Conservation (phyloP, 2,329 filamentous ascomycete species). For the Diplodia corticola region DNA sequence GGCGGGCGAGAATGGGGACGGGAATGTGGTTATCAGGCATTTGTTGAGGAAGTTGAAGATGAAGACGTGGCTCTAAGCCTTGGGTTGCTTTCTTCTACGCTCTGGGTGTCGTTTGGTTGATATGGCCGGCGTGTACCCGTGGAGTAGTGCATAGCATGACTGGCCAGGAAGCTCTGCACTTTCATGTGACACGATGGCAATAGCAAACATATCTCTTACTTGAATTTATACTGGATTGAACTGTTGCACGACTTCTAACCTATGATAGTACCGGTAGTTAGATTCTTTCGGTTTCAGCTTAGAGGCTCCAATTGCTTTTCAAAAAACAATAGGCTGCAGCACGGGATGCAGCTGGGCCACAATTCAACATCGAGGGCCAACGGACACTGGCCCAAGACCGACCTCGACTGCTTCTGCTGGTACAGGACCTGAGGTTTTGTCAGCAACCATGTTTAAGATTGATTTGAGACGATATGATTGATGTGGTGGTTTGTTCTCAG, state of each 20-base stretch:
- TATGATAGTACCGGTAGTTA: neutral
- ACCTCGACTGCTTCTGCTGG: neutral
- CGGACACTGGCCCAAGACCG: too few species aligned
- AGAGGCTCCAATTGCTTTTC: neutral
- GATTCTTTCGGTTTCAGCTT: neutral
- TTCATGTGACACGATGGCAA: neutral
- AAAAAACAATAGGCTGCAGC: neutral
- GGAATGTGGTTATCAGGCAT: slow-evolving; percentile 26
- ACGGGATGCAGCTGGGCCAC: neutral
- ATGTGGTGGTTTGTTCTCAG: neutral
- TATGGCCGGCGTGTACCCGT: too few species aligned
- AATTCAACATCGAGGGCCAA: neutral
- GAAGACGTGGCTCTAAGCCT: neutral
- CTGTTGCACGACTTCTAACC: neutral
- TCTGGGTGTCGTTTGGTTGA: too few species aligned
- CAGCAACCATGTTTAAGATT: neutral
- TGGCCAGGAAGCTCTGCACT: neutral
- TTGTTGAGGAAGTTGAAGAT: slow-evolving; percentile 24
- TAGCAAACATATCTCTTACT: neutral
- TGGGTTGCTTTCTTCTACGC: too few species aligned
- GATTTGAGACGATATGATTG: neutral
- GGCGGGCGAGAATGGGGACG: slow-evolving; percentile 19
- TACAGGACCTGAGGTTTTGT: neutral
- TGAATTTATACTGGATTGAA: neutral
- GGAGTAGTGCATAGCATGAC: too few species aligned